A percentile compares a stretch with the other conserved stretches of the same genome.
phyloP scores from a whole-genome alignment of 306 rosid species.

The Corylus americana region DNA sequence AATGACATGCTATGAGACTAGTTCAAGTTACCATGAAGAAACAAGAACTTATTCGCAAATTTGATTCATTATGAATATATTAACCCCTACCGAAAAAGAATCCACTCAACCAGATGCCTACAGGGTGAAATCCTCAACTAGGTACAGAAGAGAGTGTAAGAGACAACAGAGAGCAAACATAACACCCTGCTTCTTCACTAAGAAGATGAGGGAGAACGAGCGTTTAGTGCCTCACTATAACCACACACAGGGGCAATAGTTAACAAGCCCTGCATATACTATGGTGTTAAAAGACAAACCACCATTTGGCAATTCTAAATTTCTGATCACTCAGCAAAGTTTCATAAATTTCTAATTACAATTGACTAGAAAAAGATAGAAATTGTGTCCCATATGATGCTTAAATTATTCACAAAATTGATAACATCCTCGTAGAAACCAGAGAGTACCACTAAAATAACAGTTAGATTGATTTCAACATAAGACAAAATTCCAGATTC shows the following conservation, averaged over 20 bases:
- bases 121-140: slow-evolving; percentile 3
- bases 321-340: background rate
- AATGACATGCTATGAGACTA: background rate
- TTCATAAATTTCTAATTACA: background rate
- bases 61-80: background rate
- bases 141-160: background rate
- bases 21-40: background rate
- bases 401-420: background rate
- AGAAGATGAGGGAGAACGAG: background rate
- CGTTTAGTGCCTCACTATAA: background rate
- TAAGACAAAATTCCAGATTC: background rate
- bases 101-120: background rate
- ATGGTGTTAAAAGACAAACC: background rate
- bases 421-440: background rate
- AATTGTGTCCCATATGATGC: background rate
- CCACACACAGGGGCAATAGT: background rate
- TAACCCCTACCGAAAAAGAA: background rate
- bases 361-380: background rate
- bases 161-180: background rate
- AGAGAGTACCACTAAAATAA: background rate
- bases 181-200: background rate
- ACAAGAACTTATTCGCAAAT: background rate
- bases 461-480: background rate
- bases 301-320: background rate
- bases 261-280: background rate